Evolutionary conservation across 129 eudicot species (phyloP).

Genomic region (Artemisia annua): DNA sequence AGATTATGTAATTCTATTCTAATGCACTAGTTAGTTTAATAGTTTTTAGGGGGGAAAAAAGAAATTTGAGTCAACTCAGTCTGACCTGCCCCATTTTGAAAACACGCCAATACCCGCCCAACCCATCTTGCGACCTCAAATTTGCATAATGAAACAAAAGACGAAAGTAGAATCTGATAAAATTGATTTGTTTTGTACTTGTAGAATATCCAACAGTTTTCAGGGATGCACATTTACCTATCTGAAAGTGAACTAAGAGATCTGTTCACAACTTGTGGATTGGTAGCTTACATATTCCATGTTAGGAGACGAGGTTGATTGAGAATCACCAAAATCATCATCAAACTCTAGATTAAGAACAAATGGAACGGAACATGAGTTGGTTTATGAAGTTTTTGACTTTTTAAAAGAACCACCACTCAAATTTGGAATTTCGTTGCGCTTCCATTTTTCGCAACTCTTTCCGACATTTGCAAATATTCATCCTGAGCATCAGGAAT

Average conservation of each 20-base stretch:
- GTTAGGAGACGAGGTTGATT: too few relatives aligned
- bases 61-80: neutral
- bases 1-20: too few relatives aligned
- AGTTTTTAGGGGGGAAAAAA: neutral
- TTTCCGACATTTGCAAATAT: too few relatives aligned
- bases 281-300: constrained; percentile 47
- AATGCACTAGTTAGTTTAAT: too few relatives aligned
- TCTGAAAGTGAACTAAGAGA: constrained; percentile 70
- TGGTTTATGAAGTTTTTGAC: too few relatives aligned
- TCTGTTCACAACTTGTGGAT: constrained; percentile 63
- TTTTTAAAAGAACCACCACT: too few relatives aligned
- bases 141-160: neutral
- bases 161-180: neutral
- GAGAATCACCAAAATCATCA: too few relatives aligned
- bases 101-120: neutral
- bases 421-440: too few relatives aligned
- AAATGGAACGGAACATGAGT: too few relatives aligned
- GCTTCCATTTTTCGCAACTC: too few relatives aligned
- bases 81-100: neutral
- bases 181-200: neutral
- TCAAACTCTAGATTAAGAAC: too few relatives aligned
- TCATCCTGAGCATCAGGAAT: too few relatives aligned
- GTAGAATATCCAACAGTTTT: constrained; percentile 48
- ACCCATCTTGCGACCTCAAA: neutral
- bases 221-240: constrained; percentile 65